Percentiles rank a stretch among this genome's conserved stretches.
Conservation (phyloP, 352 stramenopile species). For the Pythium dissimile region DNA sequence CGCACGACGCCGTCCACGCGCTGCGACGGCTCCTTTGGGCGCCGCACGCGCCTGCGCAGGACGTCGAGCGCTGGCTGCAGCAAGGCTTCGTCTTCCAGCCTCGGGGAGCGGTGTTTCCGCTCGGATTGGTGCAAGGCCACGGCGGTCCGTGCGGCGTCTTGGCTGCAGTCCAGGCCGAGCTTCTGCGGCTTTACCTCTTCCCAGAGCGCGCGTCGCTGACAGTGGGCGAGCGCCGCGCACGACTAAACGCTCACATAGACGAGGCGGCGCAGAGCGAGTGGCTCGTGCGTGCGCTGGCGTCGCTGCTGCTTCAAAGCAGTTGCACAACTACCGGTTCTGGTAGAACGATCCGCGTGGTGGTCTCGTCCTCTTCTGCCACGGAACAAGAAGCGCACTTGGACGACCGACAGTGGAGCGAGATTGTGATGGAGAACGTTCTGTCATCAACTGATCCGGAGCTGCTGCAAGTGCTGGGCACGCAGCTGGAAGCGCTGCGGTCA, state of each 20-base stretch:
- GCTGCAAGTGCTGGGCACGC: slow-evolving; percentile 3
- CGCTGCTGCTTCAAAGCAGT: slow-evolving; percentile 18
- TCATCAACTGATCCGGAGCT: slow-evolving; percentile 6
- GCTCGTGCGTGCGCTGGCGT: slow-evolving; percentile 23
- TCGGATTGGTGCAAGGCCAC: slow-evolving; percentile 72
- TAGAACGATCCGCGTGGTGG: background rate
- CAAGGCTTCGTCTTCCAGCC: slow-evolving; percentile 55
- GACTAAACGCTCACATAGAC: background rate
- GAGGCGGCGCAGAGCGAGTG: slow-evolving; percentile 5
- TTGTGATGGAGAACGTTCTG: background rate
- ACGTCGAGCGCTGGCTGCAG: slow-evolving; percentile 49
- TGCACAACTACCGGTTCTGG: no score
- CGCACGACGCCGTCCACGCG: slow-evolving; percentile 8
- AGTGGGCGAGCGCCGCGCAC: background rate
- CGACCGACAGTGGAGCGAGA: background rate
- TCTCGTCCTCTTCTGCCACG: background rate
- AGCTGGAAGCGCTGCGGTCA: slow-evolving; percentile 29
- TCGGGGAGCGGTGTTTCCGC: slow-evolving; percentile 26
- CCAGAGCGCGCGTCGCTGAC: slow-evolving; percentile 4
- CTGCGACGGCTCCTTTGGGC: slow-evolving; percentile 47
- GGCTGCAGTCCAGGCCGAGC: slow-evolving; percentile 69
- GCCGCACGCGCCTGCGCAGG: slow-evolving; percentile 16
- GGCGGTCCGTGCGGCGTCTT: slow-evolving; percentile 82
- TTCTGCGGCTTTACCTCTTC: slow-evolving; percentile 62
- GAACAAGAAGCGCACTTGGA: background rate